Percentiles rank a stretch among this genome's conserved stretches.
Evolutionary conservation across 805 yeast species (phyloP).

Genomic region (Jamesozyma lodderae): DNA sequence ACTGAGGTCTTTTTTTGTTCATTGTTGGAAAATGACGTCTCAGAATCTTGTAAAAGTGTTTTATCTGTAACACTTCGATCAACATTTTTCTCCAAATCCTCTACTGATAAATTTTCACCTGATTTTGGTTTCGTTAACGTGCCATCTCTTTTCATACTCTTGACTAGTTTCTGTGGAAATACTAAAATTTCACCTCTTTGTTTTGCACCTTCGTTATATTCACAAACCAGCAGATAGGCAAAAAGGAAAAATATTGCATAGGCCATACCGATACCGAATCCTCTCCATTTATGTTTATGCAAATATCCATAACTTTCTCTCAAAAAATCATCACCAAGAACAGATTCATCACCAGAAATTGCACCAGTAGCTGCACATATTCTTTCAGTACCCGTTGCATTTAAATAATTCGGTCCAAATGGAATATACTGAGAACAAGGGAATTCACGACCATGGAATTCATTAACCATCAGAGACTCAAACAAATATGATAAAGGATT

Average conservation of each 20-base stretch:
- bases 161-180: constrained; percentile 41
- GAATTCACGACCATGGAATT: constrained; percentile 32
- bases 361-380: constrained; percentile 48
- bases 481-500: constrained; percentile 37
- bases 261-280: constrained; percentile 48
- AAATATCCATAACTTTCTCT: constrained; percentile 34
- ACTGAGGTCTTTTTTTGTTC: constrained; percentile 5
- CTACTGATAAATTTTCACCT: background rate
- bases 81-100: constrained; percentile 9
- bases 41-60: constrained; percentile 19
- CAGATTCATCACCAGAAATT: constrained; percentile 36
- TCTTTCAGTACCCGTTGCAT: constrained; percentile 17
- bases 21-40: constrained; percentile 4
- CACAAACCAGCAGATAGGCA: constrained; percentile 41
- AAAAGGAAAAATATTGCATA: constrained; percentile 43
- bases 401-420: constrained; percentile 34
- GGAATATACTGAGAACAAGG: constrained; percentile 35
- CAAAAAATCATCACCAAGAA: constrained; percentile 42
- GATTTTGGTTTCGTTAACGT: constrained; percentile 1
- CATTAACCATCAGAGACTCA: constrained; percentile 39
- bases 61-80: constrained; percentile 15
- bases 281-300: constrained; percentile 46
- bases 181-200: constrained; percentile 56
- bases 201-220: constrained; percentile 43
- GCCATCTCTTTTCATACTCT: constrained; percentile 35